Conservation (phyloP, 768 basidiomycete species). For the Sporobolomyces pararoseus region DNA sequence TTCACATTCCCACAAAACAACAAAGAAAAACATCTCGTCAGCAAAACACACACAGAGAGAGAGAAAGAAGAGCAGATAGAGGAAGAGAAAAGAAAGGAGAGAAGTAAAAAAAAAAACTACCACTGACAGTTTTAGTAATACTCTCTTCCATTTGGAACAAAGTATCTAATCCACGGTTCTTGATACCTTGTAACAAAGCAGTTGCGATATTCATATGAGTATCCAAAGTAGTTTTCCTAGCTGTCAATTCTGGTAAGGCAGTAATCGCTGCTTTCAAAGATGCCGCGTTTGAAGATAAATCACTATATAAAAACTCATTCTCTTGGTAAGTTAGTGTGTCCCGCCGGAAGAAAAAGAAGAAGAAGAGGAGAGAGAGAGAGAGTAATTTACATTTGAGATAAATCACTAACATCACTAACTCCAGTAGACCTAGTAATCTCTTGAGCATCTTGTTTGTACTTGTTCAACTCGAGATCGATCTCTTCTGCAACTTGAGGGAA, state of each 20-base stretch:
- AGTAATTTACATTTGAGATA: slow-evolving; percentile 74
- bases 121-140: slow-evolving; percentile 70
- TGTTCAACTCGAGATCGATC: slow-evolving; percentile 83
- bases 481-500: slow-evolving; percentile 99
- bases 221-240: slow-evolving; percentile 91
- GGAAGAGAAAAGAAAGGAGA: too few relatives aligned
- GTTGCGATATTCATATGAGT: slow-evolving; percentile 99
- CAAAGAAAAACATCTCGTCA: too few relatives aligned
- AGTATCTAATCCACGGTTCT: slow-evolving; percentile 88
- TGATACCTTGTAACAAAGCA: slow-evolving; percentile 88
- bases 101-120: too few relatives aligned
- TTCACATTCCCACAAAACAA: too few relatives aligned
- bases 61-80: not conserved
- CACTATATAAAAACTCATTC: too few relatives aligned
- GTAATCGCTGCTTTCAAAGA: slow-evolving; percentile 97
- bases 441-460: slow-evolving; percentile 91
- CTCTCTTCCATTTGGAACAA: slow-evolving; percentile 96
- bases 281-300: slow-evolving; percentile 85
- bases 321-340: too few relatives aligned
- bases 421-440: slow-evolving; percentile 95
- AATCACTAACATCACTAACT: slow-evolving; percentile 90
- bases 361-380: not conserved
- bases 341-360: not conserved
- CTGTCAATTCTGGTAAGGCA: slow-evolving; percentile 90
- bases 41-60: too few relatives aligned